Evolutionary conservation across 257 asterid genomes (phyloP).

Genomic region (Jacaranda mimosifolia): DNA sequence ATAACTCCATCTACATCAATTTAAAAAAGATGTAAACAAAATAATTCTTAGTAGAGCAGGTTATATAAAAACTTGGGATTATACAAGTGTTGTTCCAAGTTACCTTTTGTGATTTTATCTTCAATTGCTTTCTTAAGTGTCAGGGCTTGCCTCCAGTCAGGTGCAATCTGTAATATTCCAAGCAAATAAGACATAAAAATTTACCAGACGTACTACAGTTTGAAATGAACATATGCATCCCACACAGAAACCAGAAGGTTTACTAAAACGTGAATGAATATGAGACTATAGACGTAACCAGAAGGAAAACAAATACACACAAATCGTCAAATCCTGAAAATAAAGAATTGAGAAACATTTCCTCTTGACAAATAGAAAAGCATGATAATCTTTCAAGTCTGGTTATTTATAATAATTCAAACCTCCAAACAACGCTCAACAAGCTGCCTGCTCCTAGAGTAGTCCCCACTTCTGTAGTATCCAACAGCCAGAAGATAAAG

Average conservation of each 20-base stretch:
- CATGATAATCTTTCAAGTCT: background rate
- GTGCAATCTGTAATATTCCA: conserved; percentile 62
- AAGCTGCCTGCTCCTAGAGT: conserved; percentile 82
- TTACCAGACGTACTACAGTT: background rate
- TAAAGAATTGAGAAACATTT: background rate
- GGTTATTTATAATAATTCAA: conserved; percentile 21
- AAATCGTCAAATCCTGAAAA: background rate
- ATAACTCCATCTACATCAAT: conserved; percentile 70
- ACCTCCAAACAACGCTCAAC: conserved; percentile 89
- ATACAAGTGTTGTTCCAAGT: background rate
- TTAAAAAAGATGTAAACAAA: background rate
- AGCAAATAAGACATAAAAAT: conserved; percentile 4
- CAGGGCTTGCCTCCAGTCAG: conserved; percentile 92
- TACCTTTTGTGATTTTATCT: conserved; percentile 86
- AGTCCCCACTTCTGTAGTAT: conserved; percentile 82
- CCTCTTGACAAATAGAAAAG: background rate
- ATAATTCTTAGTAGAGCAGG: background rate
- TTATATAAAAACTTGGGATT: background rate
- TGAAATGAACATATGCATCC: background rate
- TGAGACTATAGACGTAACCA: background rate
- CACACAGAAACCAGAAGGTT: conserved; percentile 13
- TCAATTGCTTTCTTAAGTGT: conserved; percentile 85
- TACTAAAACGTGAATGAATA: conserved; percentile 6
- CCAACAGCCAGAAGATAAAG: conserved; percentile 89
- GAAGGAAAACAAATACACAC: background rate